Base-by-base conservation (phyloP, 2,329 filamentous ascomycete species). In the Talaromyces sp. region DNA sequence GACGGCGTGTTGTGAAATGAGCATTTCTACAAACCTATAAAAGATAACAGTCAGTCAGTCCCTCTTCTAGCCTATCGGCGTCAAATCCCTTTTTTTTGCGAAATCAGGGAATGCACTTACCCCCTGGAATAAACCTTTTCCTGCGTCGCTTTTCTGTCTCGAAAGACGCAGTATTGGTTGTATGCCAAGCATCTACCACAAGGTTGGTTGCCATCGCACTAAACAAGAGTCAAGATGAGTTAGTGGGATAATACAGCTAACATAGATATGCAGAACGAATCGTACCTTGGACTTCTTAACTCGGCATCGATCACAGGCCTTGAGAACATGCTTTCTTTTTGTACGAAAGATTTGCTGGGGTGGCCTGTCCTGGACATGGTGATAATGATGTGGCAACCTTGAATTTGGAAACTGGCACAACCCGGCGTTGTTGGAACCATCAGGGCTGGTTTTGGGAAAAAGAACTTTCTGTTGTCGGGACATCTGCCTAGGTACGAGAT, bases 121-220 rank as follows among this genome's bases (percentile, higher is more conserved):
- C 76, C 76, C 69, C 74, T 70, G 55, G 76, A 79, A 62, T 79
- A 79, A 9, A 77, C 74, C 63, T 78, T 79, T 12, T 75, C 76
- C 63, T 78, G 76, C 0, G 75, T 78, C 16, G 76, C 74, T 63
- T 78, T 79, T 63, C 75, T 72, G 64, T 79, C 76, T 12, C 76
- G 73, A 63, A 79, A 79, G 14, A 79, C 70, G 64, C 76, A 79
- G 44, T 75, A 75, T 56, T 78, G 76, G 56, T 79, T 78, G 64
- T 78, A 76, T 51, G 74, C 69, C 14, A 75, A 75, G 64, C 76
- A 79, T 56, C 76, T 76, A 61, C 77, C 76, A 65, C 76, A 79
- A 54, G 76, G 76, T 60, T 79, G 76, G 61, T 78, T 78, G 42
- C 76, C 76, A 71, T 79, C 76, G 65, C 76, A 79, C 76, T 79